A percentile compares a stretch with the other conserved stretches of the same genome.
phyloP scores from a whole-genome alignment of 331 rosid species.

The Quercus tomentella region DNA sequence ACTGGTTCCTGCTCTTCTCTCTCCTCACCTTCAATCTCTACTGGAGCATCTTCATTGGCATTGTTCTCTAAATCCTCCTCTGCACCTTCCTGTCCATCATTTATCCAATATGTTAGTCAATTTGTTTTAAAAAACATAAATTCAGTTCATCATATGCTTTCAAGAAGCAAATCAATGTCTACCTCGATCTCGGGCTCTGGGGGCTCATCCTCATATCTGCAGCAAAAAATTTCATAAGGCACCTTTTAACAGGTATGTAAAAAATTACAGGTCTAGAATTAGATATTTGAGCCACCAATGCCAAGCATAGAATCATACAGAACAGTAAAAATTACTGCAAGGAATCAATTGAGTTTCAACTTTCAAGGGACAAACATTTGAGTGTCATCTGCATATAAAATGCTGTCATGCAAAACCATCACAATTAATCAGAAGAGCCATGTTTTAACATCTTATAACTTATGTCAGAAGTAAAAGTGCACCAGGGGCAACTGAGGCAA shows the following conservation, averaged over 20 bases:
- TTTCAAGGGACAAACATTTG: neutral
- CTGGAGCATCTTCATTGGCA: conserved; percentile 45
- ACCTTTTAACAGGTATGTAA: neutral
- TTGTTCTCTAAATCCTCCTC: conserved; percentile 67
- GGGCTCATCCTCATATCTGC: conserved; percentile 87
- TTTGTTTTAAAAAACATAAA: neutral
- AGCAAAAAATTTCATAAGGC: conserved; percentile 13
- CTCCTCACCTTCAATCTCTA: conserved; percentile 60
- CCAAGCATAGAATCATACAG: neutral
- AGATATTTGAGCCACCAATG: neutral
- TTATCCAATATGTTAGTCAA: neutral
- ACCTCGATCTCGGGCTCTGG: conserved; percentile 90
- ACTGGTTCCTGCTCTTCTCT: conserved; percentile 39
- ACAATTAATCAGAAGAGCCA: neutral
- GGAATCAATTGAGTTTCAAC: neutral
- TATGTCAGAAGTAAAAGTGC: no score
- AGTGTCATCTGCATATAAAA: neutral
- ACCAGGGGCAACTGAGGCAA: no score
- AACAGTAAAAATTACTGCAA: neutral
- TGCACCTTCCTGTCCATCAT: conserved; percentile 66
- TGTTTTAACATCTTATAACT: no score
- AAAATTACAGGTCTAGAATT: neutral
- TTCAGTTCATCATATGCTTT: neutral
- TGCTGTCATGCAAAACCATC: neutral
- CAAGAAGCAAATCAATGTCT: neutral